phyloP scores from a whole-genome alignment of 805 yeast species.

The Yamadazyma olivae region DNA sequence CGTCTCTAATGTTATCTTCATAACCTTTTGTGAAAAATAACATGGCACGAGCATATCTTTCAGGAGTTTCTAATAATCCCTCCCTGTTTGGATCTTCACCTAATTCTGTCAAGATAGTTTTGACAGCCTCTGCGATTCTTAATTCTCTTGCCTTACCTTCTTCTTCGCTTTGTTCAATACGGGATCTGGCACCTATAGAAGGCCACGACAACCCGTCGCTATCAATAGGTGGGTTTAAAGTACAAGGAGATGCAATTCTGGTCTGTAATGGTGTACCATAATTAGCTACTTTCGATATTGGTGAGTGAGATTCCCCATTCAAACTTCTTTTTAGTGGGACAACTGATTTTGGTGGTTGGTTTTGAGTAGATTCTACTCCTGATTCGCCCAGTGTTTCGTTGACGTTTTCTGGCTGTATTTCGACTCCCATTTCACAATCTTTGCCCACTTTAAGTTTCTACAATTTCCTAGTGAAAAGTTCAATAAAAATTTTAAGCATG shows the following conservation, averaged over 20 bases:
- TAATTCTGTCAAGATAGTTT: conserved; percentile 69
- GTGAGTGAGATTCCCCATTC: background rate
- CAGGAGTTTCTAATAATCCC: conserved; percentile 92
- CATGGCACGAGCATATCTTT: conserved; percentile 95
- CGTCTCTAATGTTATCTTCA: conserved; percentile 89
- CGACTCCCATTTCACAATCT: too few relatives aligned
- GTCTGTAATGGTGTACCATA: conserved; percentile 61
- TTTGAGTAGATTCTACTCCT: too few relatives aligned
- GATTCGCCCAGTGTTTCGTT: too few relatives aligned
- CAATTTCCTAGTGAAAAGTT: too few relatives aligned
- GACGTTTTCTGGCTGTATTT: too few relatives aligned
- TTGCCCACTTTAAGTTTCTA: too few relatives aligned
- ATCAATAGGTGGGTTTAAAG: conserved; percentile 82
- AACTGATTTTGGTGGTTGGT: conserved; percentile 1
- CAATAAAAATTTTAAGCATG: too few relatives aligned
- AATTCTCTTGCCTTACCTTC: conserved; percentile 64
- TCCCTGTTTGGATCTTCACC: conserved; percentile 91
- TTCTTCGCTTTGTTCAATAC: conserved; percentile 68
- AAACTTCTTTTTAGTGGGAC: conserved; percentile 16
- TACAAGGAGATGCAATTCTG: conserved; percentile 79
- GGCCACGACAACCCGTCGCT: conserved; percentile 96
- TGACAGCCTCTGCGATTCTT: conserved; percentile 84
- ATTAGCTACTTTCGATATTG: background rate
- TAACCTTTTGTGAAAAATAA: conserved; percentile 93
- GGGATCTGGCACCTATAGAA: conserved; percentile 71